Percentiles rank a stretch among this genome's conserved stretches.
These are phyloP conservation scores for Epichloe glyceriae DNA, from an alignment of 2,329 filamentous ascomycete genomes.

Conservation along the genomic window DNA sequence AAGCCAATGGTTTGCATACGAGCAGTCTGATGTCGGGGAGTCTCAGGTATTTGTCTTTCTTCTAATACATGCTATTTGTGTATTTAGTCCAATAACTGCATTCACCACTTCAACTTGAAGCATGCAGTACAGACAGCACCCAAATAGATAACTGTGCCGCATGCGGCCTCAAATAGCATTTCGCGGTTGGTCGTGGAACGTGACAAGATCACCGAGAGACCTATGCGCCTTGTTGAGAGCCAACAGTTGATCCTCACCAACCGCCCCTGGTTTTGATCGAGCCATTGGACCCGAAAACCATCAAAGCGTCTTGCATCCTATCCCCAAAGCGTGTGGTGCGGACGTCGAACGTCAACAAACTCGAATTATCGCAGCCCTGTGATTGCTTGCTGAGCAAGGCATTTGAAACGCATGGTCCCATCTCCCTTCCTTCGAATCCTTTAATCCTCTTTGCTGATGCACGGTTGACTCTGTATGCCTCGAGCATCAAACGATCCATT, in stretches of 20 bases:
- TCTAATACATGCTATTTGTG: constrained; percentile 6
- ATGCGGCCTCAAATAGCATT: constrained; percentile 10
- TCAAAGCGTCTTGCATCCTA: constrained; percentile 5
- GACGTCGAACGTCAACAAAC: constrained; percentile 1
- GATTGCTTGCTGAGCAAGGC: constrained; percentile 6
- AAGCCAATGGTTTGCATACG: background rate
- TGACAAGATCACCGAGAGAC: constrained; percentile 7
- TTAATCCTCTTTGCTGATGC: constrained; percentile 3
- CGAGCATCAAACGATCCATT: background rate
- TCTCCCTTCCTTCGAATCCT: background rate
- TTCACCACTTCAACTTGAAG: background rate
- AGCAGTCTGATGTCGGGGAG: background rate
- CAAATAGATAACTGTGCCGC: constrained; percentile 6
- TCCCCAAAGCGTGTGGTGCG: constrained; percentile 1
- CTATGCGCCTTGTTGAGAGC: constrained; percentile 5
- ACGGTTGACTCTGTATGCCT: background rate
- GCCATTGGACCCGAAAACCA: constrained; percentile 3
- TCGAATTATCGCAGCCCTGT: background rate
- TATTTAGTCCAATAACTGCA: background rate
- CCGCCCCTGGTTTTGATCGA: constrained; percentile 7
- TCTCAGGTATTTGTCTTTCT: background rate
- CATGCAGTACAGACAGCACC: background rate
- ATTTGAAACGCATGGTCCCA: constrained; percentile 2
- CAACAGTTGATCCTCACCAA: constrained; percentile 7
- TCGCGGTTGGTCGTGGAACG: constrained; percentile 5